Base-by-base conservation (phyloP, 768 basidiomycete genomes). In the Daedaleopsis nitida region DNA sequence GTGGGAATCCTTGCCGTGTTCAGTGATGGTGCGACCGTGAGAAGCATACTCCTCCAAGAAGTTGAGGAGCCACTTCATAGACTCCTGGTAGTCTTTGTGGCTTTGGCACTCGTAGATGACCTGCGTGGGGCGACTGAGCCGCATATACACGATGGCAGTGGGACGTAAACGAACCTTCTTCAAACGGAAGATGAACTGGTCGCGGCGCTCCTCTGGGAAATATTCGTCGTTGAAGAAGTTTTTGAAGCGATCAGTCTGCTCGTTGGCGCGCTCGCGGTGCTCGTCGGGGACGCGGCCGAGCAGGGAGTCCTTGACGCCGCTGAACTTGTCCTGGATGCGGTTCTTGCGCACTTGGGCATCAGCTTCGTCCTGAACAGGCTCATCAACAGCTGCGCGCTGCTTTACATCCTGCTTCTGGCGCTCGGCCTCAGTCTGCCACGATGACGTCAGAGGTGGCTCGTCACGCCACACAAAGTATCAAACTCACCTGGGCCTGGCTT, bases 71-170 rank as follows among this genome's bases (percentile, higher is more conserved):
- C 92, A 93, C 14, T 77, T 77, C 53, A 94, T 78, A 3, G 86
- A 83, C 57, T 86, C 86, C 66, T 94, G 91, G 75, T 97, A 98
- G 72, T 96, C 90, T 51, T 87, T 80, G 75, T 96, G 94, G 69
- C 89, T 88, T 75, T 97, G 95, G 72, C 92, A 94, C 70, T 98
- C 96, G 61, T 95, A 81, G 55, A 97, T 86, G 43, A 89, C 88
- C 64, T 65, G 34, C 13, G 23, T 24, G 35, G n/a, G 5, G 7
- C 23, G 21, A 27, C 3, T 24, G 19, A 24, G 13, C 11, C 3
- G 12, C 11, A 10, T 21, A 24, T 11, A n/a, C n/a, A n/a, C n/a
- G n/a, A n/a, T n/a, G n/a, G n/a, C n/a, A n/a, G n/a, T n/a, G n/a
- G n/a, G n/a, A n/a, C n/a, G n/a, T n/a, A 1, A 27, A 54, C 58